A percentile compares a stretch with the other conserved stretches of the same genome.
phyloP scores from a whole-genome alignment of 495 filamentous ascomycete species.

The Ramalina peruviana region DNA sequence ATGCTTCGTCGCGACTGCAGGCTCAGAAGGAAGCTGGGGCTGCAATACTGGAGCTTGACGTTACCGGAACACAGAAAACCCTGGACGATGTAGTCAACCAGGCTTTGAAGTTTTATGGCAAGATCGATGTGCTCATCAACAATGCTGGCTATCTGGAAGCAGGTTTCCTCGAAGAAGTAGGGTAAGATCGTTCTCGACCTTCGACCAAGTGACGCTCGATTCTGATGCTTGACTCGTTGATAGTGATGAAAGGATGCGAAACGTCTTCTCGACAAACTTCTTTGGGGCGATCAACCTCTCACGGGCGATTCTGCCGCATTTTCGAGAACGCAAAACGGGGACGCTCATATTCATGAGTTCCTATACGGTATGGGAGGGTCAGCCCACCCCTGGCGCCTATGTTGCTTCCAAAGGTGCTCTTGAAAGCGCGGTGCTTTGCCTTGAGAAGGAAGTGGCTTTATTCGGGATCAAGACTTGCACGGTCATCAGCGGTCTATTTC shows the following conservation, averaged over 20 bases:
- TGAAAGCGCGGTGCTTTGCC: slow-evolving; percentile 11
- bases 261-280: slow-evolving; percentile 33
- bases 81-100: slow-evolving; percentile 5
- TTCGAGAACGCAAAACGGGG: slow-evolving; percentile 25
- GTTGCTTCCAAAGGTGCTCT: slow-evolving; percentile 24
- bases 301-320: slow-evolving; percentile 26
- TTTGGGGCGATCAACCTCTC: slow-evolving; percentile 31
- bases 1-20: slow-evolving; percentile 12
- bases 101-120: slow-evolving; percentile 10
- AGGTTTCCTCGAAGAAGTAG: slow-evolving; percentile 19
- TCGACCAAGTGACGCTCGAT: not conserved
- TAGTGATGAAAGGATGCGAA: no score
- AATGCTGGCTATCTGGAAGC: slow-evolving; percentile 21
- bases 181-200: slow-evolving; percentile 2
- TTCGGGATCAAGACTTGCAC: slow-evolving; percentile 12
- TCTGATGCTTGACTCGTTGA: no score
- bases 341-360: slow-evolving; percentile 32
- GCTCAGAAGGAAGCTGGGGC: slow-evolving; percentile 27
- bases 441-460: not conserved
- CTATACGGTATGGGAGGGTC: slow-evolving; percentile 7
- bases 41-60: slow-evolving; percentile 25
- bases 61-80: slow-evolving; percentile 15
- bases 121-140: slow-evolving; percentile 21
- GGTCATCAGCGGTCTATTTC: slow-evolving; percentile 24
- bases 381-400: slow-evolving; percentile 15